These are phyloP conservation scores for Hypoxylon sp. DNA, from an alignment of 2,329 filamentous ascomycete genomes.

Conservation along the genomic window DNA sequence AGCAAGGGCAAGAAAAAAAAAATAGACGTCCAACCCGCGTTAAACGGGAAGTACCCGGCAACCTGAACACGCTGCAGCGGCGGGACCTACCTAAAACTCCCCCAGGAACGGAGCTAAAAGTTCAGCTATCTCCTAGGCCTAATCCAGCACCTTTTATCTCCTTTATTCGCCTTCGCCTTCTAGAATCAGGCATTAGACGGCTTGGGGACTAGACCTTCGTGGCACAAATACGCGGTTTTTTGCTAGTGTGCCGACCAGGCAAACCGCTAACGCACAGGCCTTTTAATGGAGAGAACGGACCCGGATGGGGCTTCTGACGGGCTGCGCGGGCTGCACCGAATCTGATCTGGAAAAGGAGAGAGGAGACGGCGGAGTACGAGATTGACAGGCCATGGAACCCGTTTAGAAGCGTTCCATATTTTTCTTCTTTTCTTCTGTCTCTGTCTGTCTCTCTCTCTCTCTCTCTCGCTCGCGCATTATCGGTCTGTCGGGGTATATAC, in stretches of 20 bases:
- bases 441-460: too few species aligned
- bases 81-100: too few species aligned
- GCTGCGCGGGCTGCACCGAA: not conserved
- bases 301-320: too few species aligned
- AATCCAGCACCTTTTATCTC: conserved; percentile 13
- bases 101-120: not conserved
- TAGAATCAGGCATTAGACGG: conserved; percentile 21
- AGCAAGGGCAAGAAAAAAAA: conserved; percentile 16
- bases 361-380: conserved; percentile 8
- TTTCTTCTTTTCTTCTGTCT: not conserved
- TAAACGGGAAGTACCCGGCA: conserved; percentile 13
- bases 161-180: conserved; percentile 28
- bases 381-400: conserved; percentile 2
- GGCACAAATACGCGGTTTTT: not conserved
- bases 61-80: conserved; percentile 1
- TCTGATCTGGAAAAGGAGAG: not conserved
- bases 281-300: not conserved
- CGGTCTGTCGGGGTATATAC: not conserved
- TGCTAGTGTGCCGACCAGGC: not conserved
- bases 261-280: not conserved
- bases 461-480: too few species aligned
- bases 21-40: too few species aligned
- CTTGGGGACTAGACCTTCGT: conserved; percentile 2
- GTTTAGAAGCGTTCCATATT: conserved; percentile 6
- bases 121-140: too few species aligned